phyloP scores from a whole-genome alignment of 169 alveolate species.

The Theileria parva region DNA sequence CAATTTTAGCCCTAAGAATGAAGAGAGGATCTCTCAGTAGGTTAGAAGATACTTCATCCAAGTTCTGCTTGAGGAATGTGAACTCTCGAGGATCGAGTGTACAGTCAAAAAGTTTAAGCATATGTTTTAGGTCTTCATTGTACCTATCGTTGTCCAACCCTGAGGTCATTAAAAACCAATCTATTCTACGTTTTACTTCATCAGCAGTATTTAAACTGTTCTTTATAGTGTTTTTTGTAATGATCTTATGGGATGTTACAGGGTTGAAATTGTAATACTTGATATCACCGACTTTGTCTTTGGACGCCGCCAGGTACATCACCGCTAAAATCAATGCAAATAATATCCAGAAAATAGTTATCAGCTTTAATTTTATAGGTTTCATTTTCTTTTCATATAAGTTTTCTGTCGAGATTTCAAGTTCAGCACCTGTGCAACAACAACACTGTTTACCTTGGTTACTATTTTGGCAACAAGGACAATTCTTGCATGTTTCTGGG shows the following conservation, averaged over 20 bases:
- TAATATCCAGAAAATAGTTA: neutral
- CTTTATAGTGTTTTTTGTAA: neutral
- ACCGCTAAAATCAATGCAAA: neutral
- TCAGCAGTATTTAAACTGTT: neutral
- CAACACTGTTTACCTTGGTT: too few species aligned
- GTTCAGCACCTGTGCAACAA: neutral
- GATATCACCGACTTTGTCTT: neutral
- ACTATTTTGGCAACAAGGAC: neutral
- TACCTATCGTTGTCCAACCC: neutral
- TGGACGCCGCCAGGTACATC: neutral
- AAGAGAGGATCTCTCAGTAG: neutral
- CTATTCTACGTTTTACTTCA: neutral
- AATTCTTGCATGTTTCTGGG: neutral
- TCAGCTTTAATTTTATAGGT: neutral
- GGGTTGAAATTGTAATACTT: neutral
- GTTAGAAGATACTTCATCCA: neutral
- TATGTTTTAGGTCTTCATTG: neutral
- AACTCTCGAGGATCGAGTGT: neutral
- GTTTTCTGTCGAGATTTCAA: neutral
- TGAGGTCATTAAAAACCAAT: neutral
- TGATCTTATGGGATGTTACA: neutral
- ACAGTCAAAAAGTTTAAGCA: slow-evolving; percentile 1
- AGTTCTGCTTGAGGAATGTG: neutral
- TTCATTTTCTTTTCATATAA: neutral
- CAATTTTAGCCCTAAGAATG: neutral